phyloP scores from a whole-genome alignment of 139 green algal genomes.

The Diplosphaera chodatii region DNA sequence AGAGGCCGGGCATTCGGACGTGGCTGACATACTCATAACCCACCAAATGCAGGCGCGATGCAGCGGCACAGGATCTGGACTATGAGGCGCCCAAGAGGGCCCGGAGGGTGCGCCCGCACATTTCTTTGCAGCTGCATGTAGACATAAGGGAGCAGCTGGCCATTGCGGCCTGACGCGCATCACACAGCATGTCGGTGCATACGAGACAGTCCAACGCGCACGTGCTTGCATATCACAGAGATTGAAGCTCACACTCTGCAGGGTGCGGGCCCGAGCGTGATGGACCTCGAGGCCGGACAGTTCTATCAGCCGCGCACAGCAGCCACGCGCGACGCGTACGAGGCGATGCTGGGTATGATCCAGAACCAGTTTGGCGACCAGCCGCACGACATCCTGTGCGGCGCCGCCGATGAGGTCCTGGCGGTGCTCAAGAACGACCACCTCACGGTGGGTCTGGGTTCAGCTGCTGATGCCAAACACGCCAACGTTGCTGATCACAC shows the following conservation, averaged over 20 bases:
- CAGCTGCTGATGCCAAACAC: not conserved
- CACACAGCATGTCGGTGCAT: too few relatives aligned
- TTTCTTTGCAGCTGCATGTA: too few relatives aligned
- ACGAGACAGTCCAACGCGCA: too few relatives aligned
- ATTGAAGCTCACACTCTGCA: too few relatives aligned
- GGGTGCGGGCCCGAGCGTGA: constrained; percentile 41
- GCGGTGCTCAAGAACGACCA: constrained; percentile 81
- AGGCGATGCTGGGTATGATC: constrained; percentile 81
- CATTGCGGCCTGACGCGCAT: too few relatives aligned
- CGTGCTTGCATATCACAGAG: too few relatives aligned
- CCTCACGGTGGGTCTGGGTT: constrained; percentile 25
- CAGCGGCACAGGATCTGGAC: constrained; percentile 19
- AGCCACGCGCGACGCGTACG: constrained; percentile 91
- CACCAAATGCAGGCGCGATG: not conserved
- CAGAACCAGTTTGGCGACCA: constrained; percentile 88
- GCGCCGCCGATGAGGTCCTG: constrained; percentile 95
- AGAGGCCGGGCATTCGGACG: too few relatives aligned
- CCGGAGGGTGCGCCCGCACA: constrained; percentile 17
- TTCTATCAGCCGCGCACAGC: constrained; percentile 68
- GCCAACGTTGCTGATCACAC: too few relatives aligned
- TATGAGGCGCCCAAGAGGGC: constrained; percentile 36
- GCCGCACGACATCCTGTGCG: constrained; percentile 86
- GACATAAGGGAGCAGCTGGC: too few relatives aligned
- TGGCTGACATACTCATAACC: too few relatives aligned
- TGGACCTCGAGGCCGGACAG: constrained; percentile 73